Percentiles rank a stretch among this genome's conserved stretches.
Conservation (phyloP, 495 filamentous ascomycete genomes). For the Podospora pseudoanserina region DNA sequence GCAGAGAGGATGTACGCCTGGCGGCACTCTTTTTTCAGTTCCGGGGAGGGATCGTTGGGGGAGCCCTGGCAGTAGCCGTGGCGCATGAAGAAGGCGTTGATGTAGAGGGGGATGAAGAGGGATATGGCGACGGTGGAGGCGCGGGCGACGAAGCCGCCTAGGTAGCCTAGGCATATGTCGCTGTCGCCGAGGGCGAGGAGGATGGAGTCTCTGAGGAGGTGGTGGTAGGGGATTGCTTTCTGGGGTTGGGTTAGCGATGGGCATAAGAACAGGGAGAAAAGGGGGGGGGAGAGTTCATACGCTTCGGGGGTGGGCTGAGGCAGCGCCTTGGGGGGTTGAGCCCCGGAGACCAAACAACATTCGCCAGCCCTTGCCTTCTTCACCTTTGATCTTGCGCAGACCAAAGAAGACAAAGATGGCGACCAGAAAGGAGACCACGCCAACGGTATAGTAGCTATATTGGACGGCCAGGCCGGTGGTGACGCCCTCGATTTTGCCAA, state of each 20-base stretch:
- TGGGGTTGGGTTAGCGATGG: constrained; percentile 7
- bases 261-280: background rate
- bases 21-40: constrained; percentile 75
- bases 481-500: constrained; percentile 61
- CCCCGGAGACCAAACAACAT: constrained; percentile 43
- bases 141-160: constrained; percentile 92
- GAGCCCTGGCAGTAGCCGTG: constrained; percentile 71
- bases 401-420: constrained; percentile 75
- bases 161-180: constrained; percentile 79
- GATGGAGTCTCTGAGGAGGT: constrained; percentile 60
- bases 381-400: constrained; percentile 69
- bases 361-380: constrained; percentile 69
- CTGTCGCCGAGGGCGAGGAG: constrained; percentile 68
- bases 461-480: constrained; percentile 66
- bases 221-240: constrained; percentile 43
- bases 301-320: constrained; percentile 14
- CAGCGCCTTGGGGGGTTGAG: constrained; percentile 19
- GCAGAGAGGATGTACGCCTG: constrained; percentile 82
- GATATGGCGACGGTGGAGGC: constrained; percentile 95
- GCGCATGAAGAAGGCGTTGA: constrained; percentile 84
- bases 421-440: constrained; percentile 64
- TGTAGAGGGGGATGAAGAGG: constrained; percentile 85
- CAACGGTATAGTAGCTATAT: constrained; percentile 82
- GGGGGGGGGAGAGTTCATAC: constrained; percentile 10
- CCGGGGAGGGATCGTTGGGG: constrained; percentile 54